phyloP scores from a whole-genome alignment of 768 basidiomycete genomes.

The Russula lepida region DNA sequence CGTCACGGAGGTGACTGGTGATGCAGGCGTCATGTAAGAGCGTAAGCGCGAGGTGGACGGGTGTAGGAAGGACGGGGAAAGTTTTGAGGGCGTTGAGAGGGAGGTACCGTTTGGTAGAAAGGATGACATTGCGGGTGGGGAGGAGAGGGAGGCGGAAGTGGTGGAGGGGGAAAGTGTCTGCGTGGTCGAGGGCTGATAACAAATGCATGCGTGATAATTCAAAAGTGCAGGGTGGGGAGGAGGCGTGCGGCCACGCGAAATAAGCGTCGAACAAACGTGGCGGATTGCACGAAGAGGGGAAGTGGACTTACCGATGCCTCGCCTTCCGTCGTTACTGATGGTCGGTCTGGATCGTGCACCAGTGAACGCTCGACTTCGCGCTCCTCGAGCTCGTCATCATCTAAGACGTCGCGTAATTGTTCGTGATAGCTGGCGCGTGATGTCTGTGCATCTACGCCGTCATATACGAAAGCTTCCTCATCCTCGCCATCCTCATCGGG shows the following conservation, averaged over 20 bases:
- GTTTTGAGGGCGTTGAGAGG: slow-evolving; percentile 25
- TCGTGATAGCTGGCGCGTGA: slow-evolving; percentile 50
- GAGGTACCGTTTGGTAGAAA: slow-evolving; percentile 27
- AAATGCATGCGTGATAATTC: background rate
- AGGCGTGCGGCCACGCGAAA: slow-evolving; percentile 26
- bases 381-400: slow-evolving; percentile 32
- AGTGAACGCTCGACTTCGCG: slow-evolving; percentile 41
- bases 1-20: slow-evolving; percentile 35
- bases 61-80: slow-evolving; percentile 54
- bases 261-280: slow-evolving; percentile 22
- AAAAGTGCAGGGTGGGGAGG: background rate
- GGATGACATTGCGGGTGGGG: slow-evolving; percentile 35
- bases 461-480: slow-evolving; percentile 60
- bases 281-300: slow-evolving; percentile 11
- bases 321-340: slow-evolving; percentile 3
- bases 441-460: slow-evolving; percentile 53
- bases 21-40: slow-evolving; percentile 48
- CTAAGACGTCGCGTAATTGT: slow-evolving; percentile 66
- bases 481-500: slow-evolving; percentile 31
- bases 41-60: slow-evolving; percentile 76
- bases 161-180: slow-evolving; percentile 31
- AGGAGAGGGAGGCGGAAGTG: slow-evolving; percentile 25
- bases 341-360: slow-evolving; percentile 27
- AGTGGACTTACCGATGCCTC: slow-evolving; percentile 28
- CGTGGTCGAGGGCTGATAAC: slow-evolving; percentile 20